Evolutionary conservation across 306 rosid genomes (phyloP), one percentile per base, ranked within the genome.

Genomic region (Pachyrhizus erosus): DNA sequence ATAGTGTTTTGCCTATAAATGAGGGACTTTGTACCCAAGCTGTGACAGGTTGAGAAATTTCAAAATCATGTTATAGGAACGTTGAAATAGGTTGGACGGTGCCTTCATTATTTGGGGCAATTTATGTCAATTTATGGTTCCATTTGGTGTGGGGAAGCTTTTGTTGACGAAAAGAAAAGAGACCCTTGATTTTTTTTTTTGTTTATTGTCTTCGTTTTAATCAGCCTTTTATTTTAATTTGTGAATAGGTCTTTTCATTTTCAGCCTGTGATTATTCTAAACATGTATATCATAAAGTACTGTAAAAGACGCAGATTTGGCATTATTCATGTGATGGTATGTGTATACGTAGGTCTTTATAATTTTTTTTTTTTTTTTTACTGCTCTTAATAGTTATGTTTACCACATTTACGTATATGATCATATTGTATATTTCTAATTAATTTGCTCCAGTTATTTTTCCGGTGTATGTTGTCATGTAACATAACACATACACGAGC

Each of bases 61-160:
- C 40, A 20, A 55, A 9, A 9, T 42, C 12, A n/a, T 69, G 52
- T 24, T 82, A 31, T 62, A 31, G 7, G 39, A 27, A 26, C 18
- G 57, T 76, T 75, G 79, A 74, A 82, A 80, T 62, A 70, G 78
- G 54, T 80, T 29, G 51, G 85, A 72, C 42, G 55, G 82, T 81
- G 85, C 27, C 60, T 71, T 76, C 23, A 62, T 29, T 10, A 70
- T 70, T 45, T 60, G 58, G 55, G 70, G 26, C 33, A 39, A n/a
- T 54, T 54, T 37, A 15, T 75, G 46, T 58, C 18, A 40, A 58
- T 76, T 6, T 61, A 61, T 46, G 60, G 71, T 87, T 61, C 73
- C 82, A 52, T 84, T 78, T 79, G 73, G 76, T 48, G 75, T 18
- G 66, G 43, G 62, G 21, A 51, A 52, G 73, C 75, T 15, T 33